These are phyloP conservation scores for Beauveria asiatica DNA, from an alignment of 2,329 filamentous ascomycete genomes.

Conservation along the genomic window DNA sequence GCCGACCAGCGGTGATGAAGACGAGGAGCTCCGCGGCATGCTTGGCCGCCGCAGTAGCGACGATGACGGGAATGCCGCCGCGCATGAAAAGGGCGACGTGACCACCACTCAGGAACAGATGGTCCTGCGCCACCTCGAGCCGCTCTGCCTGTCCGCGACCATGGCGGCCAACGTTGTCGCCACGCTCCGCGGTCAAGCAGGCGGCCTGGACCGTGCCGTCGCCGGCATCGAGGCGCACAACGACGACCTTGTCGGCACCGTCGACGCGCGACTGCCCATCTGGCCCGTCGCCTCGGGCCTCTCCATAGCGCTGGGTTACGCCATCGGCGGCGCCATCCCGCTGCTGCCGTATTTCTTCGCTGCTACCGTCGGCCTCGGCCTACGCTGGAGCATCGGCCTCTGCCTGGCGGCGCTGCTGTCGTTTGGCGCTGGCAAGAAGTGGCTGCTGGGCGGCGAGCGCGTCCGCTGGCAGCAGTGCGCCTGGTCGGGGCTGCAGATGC, in stretches of 20 bases:
- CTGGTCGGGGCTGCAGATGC: slow-evolving; percentile 25
- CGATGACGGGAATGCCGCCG: slow-evolving; percentile 5
- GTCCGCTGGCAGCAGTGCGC: slow-evolving; percentile 16
- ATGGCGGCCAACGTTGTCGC: slow-evolving; percentile 19
- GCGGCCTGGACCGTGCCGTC: slow-evolving; percentile 20
- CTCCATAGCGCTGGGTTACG: slow-evolving; percentile 53
- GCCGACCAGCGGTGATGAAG: slow-evolving; percentile 7
- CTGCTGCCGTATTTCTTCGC: slow-evolving; percentile 54
- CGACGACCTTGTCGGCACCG: slow-evolving; percentile 4
- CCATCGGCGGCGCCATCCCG: slow-evolving; percentile 54
- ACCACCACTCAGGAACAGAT: slow-evolving; percentile 14
- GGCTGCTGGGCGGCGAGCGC: slow-evolving; percentile 21
- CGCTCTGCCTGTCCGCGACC: slow-evolving; percentile 20
- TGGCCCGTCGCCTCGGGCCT: slow-evolving; percentile 42
- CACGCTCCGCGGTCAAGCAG: slow-evolving; percentile 21
- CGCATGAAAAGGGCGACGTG: slow-evolving; percentile 13
- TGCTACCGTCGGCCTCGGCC: slow-evolving; percentile 26
- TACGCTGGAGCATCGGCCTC: slow-evolving; percentile 46
- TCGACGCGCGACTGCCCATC: slow-evolving; percentile 13
- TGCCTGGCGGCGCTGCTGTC: slow-evolving; percentile 46
- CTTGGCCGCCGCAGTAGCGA: slow-evolving; percentile 12
- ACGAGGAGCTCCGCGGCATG: slow-evolving; percentile 21
- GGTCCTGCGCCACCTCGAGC: slow-evolving; percentile 25
- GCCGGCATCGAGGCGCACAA: slow-evolving; percentile 15
- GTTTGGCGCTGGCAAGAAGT: slow-evolving; percentile 50